Conservation (phyloP, 805 yeast species). For the Suhomyces canberraensis region DNA sequence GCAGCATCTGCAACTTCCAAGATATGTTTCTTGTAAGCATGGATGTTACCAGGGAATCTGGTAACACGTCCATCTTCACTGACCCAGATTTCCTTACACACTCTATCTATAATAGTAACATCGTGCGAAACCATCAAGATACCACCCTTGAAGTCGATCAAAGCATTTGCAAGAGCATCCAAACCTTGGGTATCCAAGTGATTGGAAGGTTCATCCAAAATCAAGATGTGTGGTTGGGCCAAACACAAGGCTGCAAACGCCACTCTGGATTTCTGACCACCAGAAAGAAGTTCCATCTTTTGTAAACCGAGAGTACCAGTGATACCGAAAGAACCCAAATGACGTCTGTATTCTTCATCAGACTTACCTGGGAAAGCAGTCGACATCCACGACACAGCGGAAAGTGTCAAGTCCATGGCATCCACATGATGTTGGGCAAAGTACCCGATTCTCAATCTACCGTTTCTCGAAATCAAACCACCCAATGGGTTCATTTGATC, state of each 20-base stretch:
- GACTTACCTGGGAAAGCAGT: conserved; percentile 85
- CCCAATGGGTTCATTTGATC: conserved; percentile 68
- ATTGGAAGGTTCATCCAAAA: conserved; percentile 96
- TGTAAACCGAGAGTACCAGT: conserved; percentile 92
- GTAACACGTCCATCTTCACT: conserved; percentile 81
- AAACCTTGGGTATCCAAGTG: conserved; percentile 98
- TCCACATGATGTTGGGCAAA: conserved; percentile 99
- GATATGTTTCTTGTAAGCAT: conserved; percentile 87
- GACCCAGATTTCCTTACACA: conserved; percentile 94
- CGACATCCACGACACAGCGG: conserved; percentile 95
- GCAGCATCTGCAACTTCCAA: conserved; percentile 70
- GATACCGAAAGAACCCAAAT: conserved; percentile 94
- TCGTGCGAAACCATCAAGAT: conserved; percentile 97
- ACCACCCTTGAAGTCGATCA: conserved; percentile 89
- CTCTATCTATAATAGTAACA: conserved; percentile 82
- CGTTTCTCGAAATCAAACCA: conserved; percentile 80
- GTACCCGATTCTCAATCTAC: conserved; percentile 88
- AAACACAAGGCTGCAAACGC: conserved; percentile 95
- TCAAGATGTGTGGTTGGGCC: conserved; percentile 83
- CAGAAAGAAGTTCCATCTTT: conserved; percentile 84
- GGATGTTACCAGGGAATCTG: conserved; percentile 77
- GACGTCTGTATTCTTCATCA: conserved; percentile 96
- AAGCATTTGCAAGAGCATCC: conserved; percentile 90
- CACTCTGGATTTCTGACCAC: conserved; percentile 98
- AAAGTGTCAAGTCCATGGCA: conserved; percentile 81